Conservation (phyloP, 2,329 filamentous ascomycete genomes). For the Chrysoporthe deuterocubensis region DNA sequence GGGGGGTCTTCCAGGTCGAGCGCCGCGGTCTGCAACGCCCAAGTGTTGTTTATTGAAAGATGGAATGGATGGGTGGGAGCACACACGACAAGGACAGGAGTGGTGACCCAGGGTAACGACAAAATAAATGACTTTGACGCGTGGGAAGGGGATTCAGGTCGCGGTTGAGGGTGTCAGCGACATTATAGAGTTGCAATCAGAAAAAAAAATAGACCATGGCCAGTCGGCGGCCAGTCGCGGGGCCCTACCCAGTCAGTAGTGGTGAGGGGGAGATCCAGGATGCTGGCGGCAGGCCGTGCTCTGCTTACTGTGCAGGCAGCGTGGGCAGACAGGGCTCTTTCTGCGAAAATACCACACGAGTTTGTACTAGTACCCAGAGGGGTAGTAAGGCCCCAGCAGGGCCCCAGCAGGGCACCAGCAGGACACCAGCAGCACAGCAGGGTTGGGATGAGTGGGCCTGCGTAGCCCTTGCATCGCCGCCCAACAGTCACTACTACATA, state of each 20-base stretch:
- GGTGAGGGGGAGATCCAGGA: slow-evolving; percentile 1
- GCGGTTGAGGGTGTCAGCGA: slow-evolving; percentile 3
- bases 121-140: neutral
- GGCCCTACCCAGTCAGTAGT: neutral
- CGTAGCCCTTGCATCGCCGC: slow-evolving; percentile 1
- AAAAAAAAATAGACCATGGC: slow-evolving; percentile 14
- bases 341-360: no score
- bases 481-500: slow-evolving; percentile 1
- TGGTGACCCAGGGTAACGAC: neutral
- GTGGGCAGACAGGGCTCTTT: no score
- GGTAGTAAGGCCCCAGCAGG: no score
- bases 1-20: neutral
- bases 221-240: slow-evolving; percentile 11
- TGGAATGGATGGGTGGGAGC: neutral
- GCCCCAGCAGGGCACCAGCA: no score
- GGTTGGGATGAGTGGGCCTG: neutral
- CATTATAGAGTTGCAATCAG: slow-evolving; percentile 15
- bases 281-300: neutral
- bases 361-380: no score
- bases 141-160: neutral
- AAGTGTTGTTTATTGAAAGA: neutral
- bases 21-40: neutral
- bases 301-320: neutral
- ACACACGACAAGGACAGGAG: neutral
- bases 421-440: slow-evolving; percentile 3